Evolutionary conservation across 1,284 basidiomycete species (phyloP), one percentile per base, ranked within the genome.

Genomic region (Sanghuangporus baumii): DNA sequence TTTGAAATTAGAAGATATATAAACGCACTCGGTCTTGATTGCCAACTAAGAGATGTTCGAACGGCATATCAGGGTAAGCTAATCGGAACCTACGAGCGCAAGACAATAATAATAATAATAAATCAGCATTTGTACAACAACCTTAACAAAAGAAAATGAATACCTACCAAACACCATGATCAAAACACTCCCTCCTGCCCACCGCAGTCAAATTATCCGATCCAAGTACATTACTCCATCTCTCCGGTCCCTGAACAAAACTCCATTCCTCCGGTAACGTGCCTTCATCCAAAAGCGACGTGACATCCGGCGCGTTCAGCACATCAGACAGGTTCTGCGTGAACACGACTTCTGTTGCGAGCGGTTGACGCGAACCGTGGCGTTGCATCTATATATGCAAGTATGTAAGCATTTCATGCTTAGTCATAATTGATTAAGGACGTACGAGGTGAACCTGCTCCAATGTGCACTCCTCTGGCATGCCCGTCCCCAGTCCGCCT

Each of bases 401-500:
- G 43, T 6, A 40, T 14, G 16, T 16, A 37, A 12, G 34, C 14
- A 1, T 46, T 20, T 46, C 3, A 16, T 23, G 18, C 26, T 5
- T 3, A n/a, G 43, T 9, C 34, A 63, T 2, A 46, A 20, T 41
- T 50, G n/a, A 26, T 3, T 31, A 23, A 60, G 31, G 46, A 57
- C 75, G 61, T 65, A 78, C 75, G 69, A 77, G 65, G 70, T 79
- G 71, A 65, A 79, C 76, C 67, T 78, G 77, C 40, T 78, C 73
- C 41, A 81, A 76, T 55, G 66, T 70, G 67, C 78, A 80, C 66
- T 79, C 78, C n/a, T 65, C 70, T 9, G 80, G 77, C 11, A 81
- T 72, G 36, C 69, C 66, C 56, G 64, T 69, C 55, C 70, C 69
- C 38, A 78, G 66, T 3, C 75, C 74, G 9, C 50, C 59, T n/a